A percentile compares a stretch with the other conserved stretches of the same genome.
phyloP scores from a whole-genome alignment of 495 filamentous ascomycete species.

The Neurospora sp. region DNA sequence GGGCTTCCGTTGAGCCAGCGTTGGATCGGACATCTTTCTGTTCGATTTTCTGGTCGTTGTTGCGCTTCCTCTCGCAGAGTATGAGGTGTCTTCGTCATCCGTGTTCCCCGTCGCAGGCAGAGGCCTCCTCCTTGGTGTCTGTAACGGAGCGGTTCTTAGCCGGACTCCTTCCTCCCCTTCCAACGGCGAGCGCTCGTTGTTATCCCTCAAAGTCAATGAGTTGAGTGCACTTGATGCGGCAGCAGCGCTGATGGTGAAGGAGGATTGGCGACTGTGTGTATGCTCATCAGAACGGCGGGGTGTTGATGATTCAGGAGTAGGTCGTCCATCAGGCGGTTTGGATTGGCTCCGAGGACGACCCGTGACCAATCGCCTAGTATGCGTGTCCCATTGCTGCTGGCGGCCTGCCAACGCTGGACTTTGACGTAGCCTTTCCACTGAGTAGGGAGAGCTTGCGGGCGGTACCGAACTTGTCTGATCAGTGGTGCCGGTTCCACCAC shows the following conservation, averaged over 20 bases:
- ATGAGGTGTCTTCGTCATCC: constrained; percentile 1
- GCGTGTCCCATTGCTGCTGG: constrained; percentile 32
- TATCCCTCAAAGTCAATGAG: constrained; percentile 21
- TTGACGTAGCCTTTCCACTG: constrained; percentile 15
- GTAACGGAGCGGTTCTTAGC: constrained; percentile 7
- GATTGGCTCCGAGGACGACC: constrained; percentile 14
- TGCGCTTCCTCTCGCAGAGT: neutral
- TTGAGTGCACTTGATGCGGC: constrained; percentile 35
- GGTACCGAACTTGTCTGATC: constrained; percentile 5
- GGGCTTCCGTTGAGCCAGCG: constrained; percentile 7
- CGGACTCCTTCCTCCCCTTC: constrained; percentile 6
- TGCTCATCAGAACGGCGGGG: constrained; percentile 17
- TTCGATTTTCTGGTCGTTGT: neutral
- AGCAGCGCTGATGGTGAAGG: constrained; percentile 32
- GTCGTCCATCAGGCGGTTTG: constrained; percentile 11
- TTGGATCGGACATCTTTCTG: constrained; percentile 11
- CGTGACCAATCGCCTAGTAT: constrained; percentile 31
- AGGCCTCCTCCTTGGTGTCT: constrained; percentile 7
- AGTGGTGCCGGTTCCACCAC: neutral
- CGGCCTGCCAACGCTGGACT: constrained; percentile 13
- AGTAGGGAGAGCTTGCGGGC: constrained; percentile 11
- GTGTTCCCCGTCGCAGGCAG: constrained; percentile 3
- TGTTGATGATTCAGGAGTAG: constrained; percentile 13
- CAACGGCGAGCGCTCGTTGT: constrained; percentile 1
- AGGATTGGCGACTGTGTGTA: constrained; percentile 14